Evolutionary conservation across 2,329 filamentous ascomycete genomes (phyloP).

Genomic region (Talaromyces islandicus): DNA sequence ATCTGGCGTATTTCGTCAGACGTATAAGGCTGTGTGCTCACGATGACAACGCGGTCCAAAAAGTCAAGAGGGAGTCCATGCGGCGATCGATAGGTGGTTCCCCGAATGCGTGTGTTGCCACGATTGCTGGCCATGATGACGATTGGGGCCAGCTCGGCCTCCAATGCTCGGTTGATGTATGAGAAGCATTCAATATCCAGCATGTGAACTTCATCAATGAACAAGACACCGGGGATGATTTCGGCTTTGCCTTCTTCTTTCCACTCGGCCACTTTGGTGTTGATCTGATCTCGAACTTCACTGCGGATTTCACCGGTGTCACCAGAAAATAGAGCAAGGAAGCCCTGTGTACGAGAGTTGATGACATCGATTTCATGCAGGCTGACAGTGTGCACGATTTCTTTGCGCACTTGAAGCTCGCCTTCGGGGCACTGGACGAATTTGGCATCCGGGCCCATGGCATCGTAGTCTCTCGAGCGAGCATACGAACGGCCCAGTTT

Average conservation of each 20-base stretch:
- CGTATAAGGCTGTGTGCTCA: conserved; percentile 82
- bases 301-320: conserved; percentile 97
- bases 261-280: conserved; percentile 98
- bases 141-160: conserved; percentile 89
- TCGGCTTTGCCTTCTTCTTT: conserved; percentile 98
- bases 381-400: conserved; percentile 93
- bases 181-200: conserved; percentile 99
- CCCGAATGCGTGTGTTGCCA: conserved; percentile 83
- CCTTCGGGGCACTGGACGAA: conserved; percentile 97
- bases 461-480: conserved; percentile 93
- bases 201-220: conserved; percentile 99
- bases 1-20: conserved; percentile 88
- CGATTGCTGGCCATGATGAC: conserved; percentile 99
- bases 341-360: conserved; percentile 97
- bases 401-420: conserved; percentile 93
- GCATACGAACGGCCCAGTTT: conserved; percentile 95
- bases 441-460: conserved; percentile 97
- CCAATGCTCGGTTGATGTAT: conserved; percentile 93
- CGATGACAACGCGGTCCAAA: conserved; percentile 90
- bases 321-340: conserved; percentile 92
- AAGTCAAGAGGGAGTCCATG: conserved; percentile 95
- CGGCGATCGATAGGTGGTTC: conserved; percentile 86
- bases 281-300: conserved; percentile 97
- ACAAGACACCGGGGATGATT: conserved; percentile 93
- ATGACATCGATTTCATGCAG: conserved; percentile 99